Percentiles rank a stretch among this genome's conserved stretches.
Conservation (phyloP, 2,329 filamentous ascomycete species). For the Monosporascus sp. region DNA sequence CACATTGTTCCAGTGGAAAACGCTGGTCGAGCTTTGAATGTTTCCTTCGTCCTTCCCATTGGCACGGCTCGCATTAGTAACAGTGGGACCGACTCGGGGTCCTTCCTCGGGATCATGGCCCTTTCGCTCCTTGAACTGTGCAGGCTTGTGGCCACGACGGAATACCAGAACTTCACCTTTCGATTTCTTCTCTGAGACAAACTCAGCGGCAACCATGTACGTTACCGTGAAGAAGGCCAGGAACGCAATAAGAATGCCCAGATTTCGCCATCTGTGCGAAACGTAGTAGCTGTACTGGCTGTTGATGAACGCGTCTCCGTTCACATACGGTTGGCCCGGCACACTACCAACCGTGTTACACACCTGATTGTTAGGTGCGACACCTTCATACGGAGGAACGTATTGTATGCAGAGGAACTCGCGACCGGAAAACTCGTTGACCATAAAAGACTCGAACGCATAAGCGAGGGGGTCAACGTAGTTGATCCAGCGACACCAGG, state of each 20-base stretch:
- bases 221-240: constrained; percentile 54
- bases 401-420: constrained; percentile 48
- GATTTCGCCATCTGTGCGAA: constrained; percentile 63
- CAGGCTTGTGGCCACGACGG: constrained; percentile 61
- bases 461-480: constrained; percentile 77
- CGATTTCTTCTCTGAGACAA: constrained; percentile 61
- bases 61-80: constrained; percentile 39
- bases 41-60: constrained; percentile 36
- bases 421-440: constrained; percentile 73
- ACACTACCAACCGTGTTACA: constrained; percentile 57
- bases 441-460: constrained; percentile 73
- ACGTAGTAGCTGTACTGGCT: constrained; percentile 52
- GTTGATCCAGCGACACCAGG: constrained; percentile 79
- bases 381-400: constrained; percentile 34
- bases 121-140: constrained; percentile 54
- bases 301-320: constrained; percentile 53
- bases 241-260: constrained; percentile 64
- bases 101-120: constrained; percentile 52
- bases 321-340: constrained; percentile 45
- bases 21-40: constrained; percentile 57
- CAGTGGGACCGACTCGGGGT: constrained; percentile 40
- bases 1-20: constrained; percentile 83
- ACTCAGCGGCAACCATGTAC: constrained; percentile 63
- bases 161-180: constrained; percentile 76
- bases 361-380: constrained; percentile 36